Conservation (phyloP, 2,329 filamentous ascomycete genomes). For the Hypomyces perniciosus region DNA sequence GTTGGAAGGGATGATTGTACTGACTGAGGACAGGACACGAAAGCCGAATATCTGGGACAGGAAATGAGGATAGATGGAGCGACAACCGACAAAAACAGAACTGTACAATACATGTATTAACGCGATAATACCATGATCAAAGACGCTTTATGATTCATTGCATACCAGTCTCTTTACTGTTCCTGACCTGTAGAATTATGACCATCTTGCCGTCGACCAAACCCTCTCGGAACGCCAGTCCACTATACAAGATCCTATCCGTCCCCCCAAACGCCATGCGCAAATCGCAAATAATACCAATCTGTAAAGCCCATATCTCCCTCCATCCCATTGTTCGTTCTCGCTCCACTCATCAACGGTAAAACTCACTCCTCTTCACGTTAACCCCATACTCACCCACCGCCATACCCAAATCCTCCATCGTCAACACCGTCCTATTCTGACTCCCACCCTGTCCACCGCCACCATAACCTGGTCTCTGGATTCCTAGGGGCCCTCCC, state of each 20-base stretch:
- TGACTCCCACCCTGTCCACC: conserved; percentile 84
- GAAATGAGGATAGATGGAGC: conserved; percentile 21
- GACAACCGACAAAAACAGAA: conserved; percentile 15
- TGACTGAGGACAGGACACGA: conserved; percentile 40
- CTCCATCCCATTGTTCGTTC: not conserved
- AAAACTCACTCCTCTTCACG: conserved; percentile 95
- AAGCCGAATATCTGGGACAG: conserved; percentile 52
- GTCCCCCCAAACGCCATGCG: not conserved
- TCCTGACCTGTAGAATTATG: not conserved
- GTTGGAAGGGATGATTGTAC: not conserved
- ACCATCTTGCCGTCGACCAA: conserved; percentile 3
- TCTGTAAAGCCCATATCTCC: not conserved
- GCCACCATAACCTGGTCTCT: conserved; percentile 75
- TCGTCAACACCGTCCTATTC: conserved; percentile 89
- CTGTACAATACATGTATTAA: conserved; percentile 29
- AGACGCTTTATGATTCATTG: too few species aligned
- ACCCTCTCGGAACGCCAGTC: conserved; percentile 21
- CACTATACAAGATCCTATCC: conserved; percentile 6
- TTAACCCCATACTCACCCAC: conserved; percentile 97
- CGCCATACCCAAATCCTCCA: conserved; percentile 98
- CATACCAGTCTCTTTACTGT: too few species aligned
- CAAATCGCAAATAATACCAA: conserved; percentile 9
- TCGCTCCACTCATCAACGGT: conserved; percentile 50
- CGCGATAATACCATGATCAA: conserved; percentile 7
- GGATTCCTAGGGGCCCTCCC: conserved; percentile 61